These are phyloP conservation scores for Gymnopilus dilepis DNA, from an alignment of 768 basidiomycete genomes.

Conservation along the genomic window DNA sequence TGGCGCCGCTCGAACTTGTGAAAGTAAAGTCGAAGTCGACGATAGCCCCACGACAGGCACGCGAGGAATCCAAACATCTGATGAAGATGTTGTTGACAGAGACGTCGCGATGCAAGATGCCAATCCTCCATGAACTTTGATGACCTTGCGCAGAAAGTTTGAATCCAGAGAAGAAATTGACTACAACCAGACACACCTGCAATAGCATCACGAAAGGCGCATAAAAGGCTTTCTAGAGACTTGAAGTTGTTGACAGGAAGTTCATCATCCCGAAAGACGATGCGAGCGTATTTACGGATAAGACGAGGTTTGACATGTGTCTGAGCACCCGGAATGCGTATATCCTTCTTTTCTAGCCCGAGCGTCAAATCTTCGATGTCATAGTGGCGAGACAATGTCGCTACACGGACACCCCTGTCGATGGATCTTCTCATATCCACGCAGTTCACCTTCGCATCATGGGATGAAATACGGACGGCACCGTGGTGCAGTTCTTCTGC, in stretches of 20 bases:
- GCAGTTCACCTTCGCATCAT: no score
- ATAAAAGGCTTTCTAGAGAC: constrained; percentile 10
- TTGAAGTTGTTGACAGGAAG: constrained; percentile 11
- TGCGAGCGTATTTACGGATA: constrained; percentile 12
- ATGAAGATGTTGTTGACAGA: constrained; percentile 28
- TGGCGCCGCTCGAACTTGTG: no score
- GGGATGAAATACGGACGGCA: no score
- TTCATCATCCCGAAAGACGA: constrained; percentile 8
- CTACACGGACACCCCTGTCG: no score
- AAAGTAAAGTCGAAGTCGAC: constrained; percentile 18
- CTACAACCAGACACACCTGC: constrained; percentile 17
- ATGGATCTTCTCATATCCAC: no score
- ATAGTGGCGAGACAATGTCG: no score
- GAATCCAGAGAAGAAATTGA: neutral
- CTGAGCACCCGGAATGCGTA: no score
- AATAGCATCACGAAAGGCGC: constrained; percentile 21
- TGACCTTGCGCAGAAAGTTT: constrained; percentile 16
- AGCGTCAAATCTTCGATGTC: no score
- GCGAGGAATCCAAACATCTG: neutral
- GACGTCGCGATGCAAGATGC: constrained; percentile 31
- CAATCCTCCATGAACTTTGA: constrained; percentile 12
- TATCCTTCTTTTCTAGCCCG: no score
- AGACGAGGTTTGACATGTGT: no score
- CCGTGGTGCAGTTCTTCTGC: no score
- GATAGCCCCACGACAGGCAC: constrained; percentile 12